Evolutionary conservation across 805 yeast species (phyloP).

Genomic region (Candida taoyuanica): DNA sequence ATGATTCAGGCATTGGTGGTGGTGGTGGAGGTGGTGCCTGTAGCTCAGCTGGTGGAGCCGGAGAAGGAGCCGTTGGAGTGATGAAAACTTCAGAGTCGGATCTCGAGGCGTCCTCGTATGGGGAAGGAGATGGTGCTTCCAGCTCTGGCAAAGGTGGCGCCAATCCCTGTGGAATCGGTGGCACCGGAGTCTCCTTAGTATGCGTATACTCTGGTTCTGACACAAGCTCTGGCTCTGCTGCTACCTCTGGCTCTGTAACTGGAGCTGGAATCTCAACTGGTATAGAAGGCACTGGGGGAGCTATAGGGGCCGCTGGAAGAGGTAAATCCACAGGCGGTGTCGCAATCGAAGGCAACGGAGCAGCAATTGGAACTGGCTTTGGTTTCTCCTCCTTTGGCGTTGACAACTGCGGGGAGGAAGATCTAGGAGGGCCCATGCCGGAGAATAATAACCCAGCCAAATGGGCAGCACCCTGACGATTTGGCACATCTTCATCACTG

Average conservation of each 20-base stretch:
- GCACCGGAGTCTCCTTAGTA: no score
- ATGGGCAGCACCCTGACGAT: slow-evolving; percentile 29
- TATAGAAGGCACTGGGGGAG: slow-evolving; percentile 9
- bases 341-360: slow-evolving; percentile 27
- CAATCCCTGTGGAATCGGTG: slow-evolving; percentile 32
- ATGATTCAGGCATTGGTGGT: slow-evolving; percentile 6
- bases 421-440: slow-evolving; percentile 25
- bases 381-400: slow-evolving; percentile 19
- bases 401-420: slow-evolving; percentile 20
- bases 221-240: no score
- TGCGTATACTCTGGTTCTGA: no score
- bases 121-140: slow-evolving; percentile 9
- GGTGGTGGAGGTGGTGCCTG: slow-evolving; percentile 28
- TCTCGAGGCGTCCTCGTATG: neutral
- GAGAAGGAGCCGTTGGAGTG: slow-evolving; percentile 19
- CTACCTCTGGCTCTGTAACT: slow-evolving; percentile 17
- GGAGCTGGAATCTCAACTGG: slow-evolving; percentile 7
- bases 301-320: slow-evolving; percentile 3
- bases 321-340: slow-evolving; percentile 12
- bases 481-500: slow-evolving; percentile 31
- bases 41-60: slow-evolving; percentile 27
- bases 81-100: neutral
- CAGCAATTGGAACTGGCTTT: slow-evolving; percentile 22
- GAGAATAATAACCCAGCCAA: slow-evolving; percentile 26
- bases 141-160: slow-evolving; percentile 24